Percentiles rank a stretch among this genome's conserved stretches.
Conservation (phyloP, 768 basidiomycete genomes). For the Amanita inopinata region DNA sequence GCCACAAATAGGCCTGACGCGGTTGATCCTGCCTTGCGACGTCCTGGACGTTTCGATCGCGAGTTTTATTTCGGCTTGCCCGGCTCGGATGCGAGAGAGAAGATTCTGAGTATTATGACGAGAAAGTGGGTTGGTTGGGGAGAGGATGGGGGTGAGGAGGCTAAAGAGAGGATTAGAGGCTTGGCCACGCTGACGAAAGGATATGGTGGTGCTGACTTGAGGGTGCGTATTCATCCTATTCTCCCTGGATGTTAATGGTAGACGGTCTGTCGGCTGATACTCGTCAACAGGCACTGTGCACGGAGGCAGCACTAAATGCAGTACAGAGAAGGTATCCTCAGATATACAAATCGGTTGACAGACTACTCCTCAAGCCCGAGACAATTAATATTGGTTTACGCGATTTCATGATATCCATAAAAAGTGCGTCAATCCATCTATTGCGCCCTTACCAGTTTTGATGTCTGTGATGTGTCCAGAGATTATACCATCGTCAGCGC, state of each 20-base stretch:
- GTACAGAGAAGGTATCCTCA: slow-evolving; percentile 95
- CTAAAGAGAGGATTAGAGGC: slow-evolving; percentile 59
- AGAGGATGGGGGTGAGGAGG: slow-evolving; percentile 22
- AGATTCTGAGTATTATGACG: slow-evolving; percentile 87
- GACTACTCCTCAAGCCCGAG: slow-evolving; percentile 76
- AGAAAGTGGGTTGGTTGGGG: slow-evolving; percentile 83
- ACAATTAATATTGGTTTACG: slow-evolving; percentile 75
- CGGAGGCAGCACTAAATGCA: slow-evolving; percentile 93
- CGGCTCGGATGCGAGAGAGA: slow-evolving; percentile 71
- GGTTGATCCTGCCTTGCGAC: slow-evolving; percentile 89
- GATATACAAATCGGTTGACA: slow-evolving; percentile 87
- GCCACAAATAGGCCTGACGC: slow-evolving; percentile 97
- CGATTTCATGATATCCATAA: slow-evolving; percentile 96
- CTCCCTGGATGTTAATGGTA: not conserved
- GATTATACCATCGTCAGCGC: slow-evolving; percentile 88
- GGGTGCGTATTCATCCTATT: slow-evolving; percentile 52
- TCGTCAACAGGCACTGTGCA: slow-evolving; percentile 70
- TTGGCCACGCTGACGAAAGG: slow-evolving; percentile 90
- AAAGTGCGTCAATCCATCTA: slow-evolving; percentile 51
- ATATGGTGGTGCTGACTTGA: slow-evolving; percentile 93
- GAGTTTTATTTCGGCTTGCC: slow-evolving; percentile 98
- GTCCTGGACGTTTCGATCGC: slow-evolving; percentile 93
- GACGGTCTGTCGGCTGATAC: slow-evolving; percentile 10
- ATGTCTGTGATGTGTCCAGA: slow-evolving; percentile 36
- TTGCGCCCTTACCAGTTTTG: not conserved